These are phyloP conservation scores for Extremus antarcticus DNA, from an alignment of 495 filamentous ascomycete genomes.

Conservation along the genomic window DNA sequence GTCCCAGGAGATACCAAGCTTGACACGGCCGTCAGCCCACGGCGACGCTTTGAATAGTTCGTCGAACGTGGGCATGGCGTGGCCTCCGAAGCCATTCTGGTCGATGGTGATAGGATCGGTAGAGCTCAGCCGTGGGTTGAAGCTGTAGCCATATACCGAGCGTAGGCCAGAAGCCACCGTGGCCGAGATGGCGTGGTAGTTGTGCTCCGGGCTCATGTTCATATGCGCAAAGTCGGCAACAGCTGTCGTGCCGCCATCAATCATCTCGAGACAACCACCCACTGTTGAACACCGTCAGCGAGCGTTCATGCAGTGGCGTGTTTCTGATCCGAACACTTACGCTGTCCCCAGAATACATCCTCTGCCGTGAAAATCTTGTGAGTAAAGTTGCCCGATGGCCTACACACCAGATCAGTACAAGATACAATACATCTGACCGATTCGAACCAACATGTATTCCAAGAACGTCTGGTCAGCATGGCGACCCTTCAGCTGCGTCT, in stretches of 20 bases:
- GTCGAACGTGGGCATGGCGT: constrained; percentile 32
- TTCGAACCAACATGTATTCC: background rate
- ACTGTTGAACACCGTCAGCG: background rate
- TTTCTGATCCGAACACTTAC: constrained; percentile 11
- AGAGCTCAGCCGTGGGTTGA: constrained; percentile 25
- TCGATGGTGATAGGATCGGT: constrained; percentile 32
- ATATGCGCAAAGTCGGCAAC: constrained; percentile 46
- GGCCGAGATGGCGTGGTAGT: constrained; percentile 28
- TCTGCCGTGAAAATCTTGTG: constrained; percentile 25
- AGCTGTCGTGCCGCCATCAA: constrained; percentile 48
- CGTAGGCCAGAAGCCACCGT: constrained; percentile 38
- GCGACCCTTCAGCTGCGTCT: constrained; percentile 29
- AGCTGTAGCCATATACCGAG: constrained; percentile 38
- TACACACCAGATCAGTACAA: background rate
- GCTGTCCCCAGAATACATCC: constrained; percentile 44
- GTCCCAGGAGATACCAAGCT: constrained; percentile 34
- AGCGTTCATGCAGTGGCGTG: background rate
- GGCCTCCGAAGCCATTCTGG: constrained; percentile 28
- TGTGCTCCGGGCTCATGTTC: constrained; percentile 1
- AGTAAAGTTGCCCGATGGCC: background rate
- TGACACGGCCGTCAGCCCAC: constrained; percentile 34
- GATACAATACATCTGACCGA: too few species aligned
- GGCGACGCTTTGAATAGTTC: constrained; percentile 26
- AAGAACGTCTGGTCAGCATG: constrained; percentile 8
- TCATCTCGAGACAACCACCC: constrained; percentile 39